These are phyloP conservation scores for Aspergillus flavus DNA, from an alignment of 2,329 filamentous ascomycete genomes.

Conservation along the genomic window DNA sequence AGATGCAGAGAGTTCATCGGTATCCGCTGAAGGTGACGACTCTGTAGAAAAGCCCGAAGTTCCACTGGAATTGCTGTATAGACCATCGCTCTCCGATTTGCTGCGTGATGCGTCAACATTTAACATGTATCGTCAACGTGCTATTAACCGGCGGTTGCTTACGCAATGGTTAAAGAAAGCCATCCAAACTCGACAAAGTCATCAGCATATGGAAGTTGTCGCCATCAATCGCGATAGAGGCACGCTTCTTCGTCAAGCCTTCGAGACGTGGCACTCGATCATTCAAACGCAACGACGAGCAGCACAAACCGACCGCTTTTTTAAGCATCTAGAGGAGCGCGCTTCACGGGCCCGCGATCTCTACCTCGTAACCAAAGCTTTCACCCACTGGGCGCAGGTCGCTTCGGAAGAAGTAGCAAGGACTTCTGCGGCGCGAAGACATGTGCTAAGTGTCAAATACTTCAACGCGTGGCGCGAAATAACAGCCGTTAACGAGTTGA, in stretches of 20 bases:
- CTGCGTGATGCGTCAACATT: conserved; percentile 55
- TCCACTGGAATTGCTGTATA: conserved; percentile 47
- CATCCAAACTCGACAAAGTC: conserved; percentile 39
- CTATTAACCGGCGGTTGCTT: conserved; percentile 43
- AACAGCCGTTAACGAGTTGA: conserved; percentile 61
- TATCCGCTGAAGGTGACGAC: conserved; percentile 24
- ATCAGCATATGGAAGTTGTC: conserved; percentile 42
- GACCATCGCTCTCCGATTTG: conserved; percentile 54
- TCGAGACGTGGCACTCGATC: conserved; percentile 53
- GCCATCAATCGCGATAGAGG: conserved; percentile 55
- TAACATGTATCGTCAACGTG: conserved; percentile 45
- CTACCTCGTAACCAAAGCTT: conserved; percentile 65
- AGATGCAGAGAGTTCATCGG: conserved; percentile 23
- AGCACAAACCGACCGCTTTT: conserved; percentile 56
- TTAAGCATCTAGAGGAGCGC: conserved; percentile 58
- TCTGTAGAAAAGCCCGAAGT: conserved; percentile 30
- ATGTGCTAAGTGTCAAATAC: conserved; percentile 69
- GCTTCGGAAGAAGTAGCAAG: conserved; percentile 66
- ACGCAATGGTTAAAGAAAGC: conserved; percentile 53
- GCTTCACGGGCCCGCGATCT: conserved; percentile 67
- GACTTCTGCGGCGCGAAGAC: conserved; percentile 68
- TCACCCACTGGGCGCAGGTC: conserved; percentile 69
- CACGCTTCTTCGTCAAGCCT: conserved; percentile 55
- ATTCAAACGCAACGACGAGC: conserved; percentile 44
- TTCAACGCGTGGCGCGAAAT: conserved; percentile 72